These are phyloP conservation scores for Chrysochromulina parva DNA, from an alignment of 78 protist genomes.

Conservation along the genomic window DNA sequence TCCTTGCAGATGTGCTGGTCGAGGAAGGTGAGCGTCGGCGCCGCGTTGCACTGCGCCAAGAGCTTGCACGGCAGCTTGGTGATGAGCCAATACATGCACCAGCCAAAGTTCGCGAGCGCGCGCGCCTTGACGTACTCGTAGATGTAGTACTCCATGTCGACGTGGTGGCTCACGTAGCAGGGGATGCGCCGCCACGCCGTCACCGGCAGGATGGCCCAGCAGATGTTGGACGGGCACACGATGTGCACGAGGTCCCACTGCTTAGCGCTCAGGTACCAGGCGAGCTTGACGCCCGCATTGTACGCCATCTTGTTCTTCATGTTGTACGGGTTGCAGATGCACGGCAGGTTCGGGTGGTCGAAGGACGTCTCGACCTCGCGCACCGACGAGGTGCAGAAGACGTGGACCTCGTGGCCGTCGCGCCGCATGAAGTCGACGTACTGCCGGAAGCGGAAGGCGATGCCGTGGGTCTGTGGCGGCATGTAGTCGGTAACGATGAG, in stretches of 20 bases:
- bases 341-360: slow-evolving; percentile 30
- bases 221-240: slow-evolving; percentile 24
- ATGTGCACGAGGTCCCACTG: slow-evolving; percentile 41
- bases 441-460: slow-evolving; percentile 29
- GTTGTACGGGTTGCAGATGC: slow-evolving; percentile 28
- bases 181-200: slow-evolving; percentile 16
- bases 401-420: slow-evolving; percentile 18
- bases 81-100: background rate
- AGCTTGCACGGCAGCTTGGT: background rate
- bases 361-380: background rate
- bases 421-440: slow-evolving; percentile 18
- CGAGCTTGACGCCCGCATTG: slow-evolving; percentile 17
- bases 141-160: slow-evolving; percentile 1
- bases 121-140: background rate
- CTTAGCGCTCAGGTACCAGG: slow-evolving; percentile 17
- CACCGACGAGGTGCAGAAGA: background rate
- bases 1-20: background rate
- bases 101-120: background rate
- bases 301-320: background rate
- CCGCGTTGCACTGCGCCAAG: background rate
- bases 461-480: slow-evolving; percentile 48
- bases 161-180: background rate
- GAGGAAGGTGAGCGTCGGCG: slow-evolving; percentile 8
- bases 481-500: slow-evolving; percentile 34
- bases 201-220: background rate